Base-by-base conservation (phyloP, 2,329 filamentous ascomycete genomes). In the Ascochyta lentis region DNA sequence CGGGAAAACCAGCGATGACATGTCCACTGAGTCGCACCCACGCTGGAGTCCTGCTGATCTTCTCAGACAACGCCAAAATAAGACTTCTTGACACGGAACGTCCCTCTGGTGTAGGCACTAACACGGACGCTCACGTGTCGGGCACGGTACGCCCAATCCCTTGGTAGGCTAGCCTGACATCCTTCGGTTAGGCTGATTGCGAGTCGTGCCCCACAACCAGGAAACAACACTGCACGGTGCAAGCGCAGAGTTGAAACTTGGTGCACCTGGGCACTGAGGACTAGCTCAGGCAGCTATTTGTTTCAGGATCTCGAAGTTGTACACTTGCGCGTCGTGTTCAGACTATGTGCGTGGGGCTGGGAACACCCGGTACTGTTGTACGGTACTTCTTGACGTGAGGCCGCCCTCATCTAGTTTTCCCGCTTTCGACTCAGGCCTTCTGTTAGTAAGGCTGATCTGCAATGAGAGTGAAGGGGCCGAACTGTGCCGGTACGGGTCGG, bases 381-480 rank as follows among this genome's bases (percentile, higher is more conserved):
- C 31, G 15, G 15, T 16, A 7, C 2, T 15, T 22, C 3, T 34
- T 43, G 53, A 46, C 22, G 19, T 23, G 10, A 29, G 24, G 16
- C 24, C 13, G 37, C 12, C 29, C 23, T 45, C 15, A 24, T 19
- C 16, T 22, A 24, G 24, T 26, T 29, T 19, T 35, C 16, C 31
- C 37, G n/a, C 29, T 46, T 46, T 24, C 37, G n/a, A 6, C 24
- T 19, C 38, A 24, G 31, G 39, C 29, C 8, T 23, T 19, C 7
- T 24, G 22, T 16, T 29, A n/a, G 35, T 56, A 50, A 37, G 53
- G 53, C 53, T 56, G 53, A 39, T 19, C 40, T 38, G 29, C 42
- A 45, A 42, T 41, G 27, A 41, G 23, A 24, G 12, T 44, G 41
- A 46, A 56, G 37, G 19, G 46, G 16, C 53, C 53, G 53, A 50